Conservation (phyloP, 2,329 filamentous ascomycete genomes). For the Emericellopsis atlantica region DNA sequence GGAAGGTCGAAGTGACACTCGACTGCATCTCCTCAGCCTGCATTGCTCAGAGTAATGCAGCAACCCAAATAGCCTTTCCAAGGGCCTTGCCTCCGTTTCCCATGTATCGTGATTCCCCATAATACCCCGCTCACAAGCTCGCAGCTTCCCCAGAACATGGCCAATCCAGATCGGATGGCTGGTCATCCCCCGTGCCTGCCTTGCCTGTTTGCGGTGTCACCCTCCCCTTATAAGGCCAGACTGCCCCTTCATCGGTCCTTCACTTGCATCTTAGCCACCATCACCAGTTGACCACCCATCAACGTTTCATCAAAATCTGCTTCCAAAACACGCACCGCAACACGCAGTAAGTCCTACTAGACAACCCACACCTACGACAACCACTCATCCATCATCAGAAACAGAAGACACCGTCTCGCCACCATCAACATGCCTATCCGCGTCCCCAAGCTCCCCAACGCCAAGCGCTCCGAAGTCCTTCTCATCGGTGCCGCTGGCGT, state of each 20-base stretch:
- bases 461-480: constrained; percentile 34
- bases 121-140: constrained; percentile 2
- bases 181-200: background rate
- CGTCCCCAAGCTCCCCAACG: constrained; percentile 33
- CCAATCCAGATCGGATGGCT: background rate
- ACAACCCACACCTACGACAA: too few species aligned
- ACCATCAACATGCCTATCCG: constrained; percentile 27
- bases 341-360: too few species aligned
- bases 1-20: background rate
- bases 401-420: background rate
- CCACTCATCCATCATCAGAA: background rate
- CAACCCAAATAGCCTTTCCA: background rate
- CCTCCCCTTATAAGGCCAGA: background rate
- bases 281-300: background rate
- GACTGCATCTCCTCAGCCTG: background rate
- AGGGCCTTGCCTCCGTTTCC: background rate
- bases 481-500: constrained; percentile 41
- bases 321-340: background rate
- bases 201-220: too few species aligned
- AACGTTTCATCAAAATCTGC: background rate
- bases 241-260: too few species aligned
- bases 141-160: background rate
- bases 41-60: background rate
- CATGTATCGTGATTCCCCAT: background rate
- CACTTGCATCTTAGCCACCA: too few species aligned